Base-by-base conservation (phyloP, 306 rosid species). In the Medicago ruthenica region DNA sequence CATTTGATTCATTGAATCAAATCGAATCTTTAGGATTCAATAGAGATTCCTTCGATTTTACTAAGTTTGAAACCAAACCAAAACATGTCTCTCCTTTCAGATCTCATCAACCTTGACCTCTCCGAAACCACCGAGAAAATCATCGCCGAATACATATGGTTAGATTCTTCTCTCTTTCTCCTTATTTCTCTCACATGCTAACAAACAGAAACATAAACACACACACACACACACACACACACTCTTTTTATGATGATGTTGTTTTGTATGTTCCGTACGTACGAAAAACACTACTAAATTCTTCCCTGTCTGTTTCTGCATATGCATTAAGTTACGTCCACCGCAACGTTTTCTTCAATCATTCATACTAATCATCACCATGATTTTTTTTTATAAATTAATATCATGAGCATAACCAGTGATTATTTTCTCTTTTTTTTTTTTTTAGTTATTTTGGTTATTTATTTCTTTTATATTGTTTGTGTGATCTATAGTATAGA, bases 71-170 rank as follows among this genome's bases (percentile, higher is more conserved):
- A 31, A 15, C 72, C 41, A 2, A 7, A 40, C 9, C 51, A 51
- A 51, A 17, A 45, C n/a, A 80, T 88, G 92, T 70, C 93, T 37
- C 73, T 79, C 8, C 90, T 89, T 15, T 81, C 93, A 71, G 90
- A 86, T 85, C 89, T 89, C 55, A 15, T 89, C 77, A 89, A 89
- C 74, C 90, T 87, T 37, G 22, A 87, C 81, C 85, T 87, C 85
- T 84, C 90, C 3, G 85, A 80, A 2, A 10, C 67, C 72, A 79
- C 93, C 0, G 85, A 86, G 66, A 89, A 89, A 78, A 21, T 89
- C 10, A 89, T 89, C 54, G 93, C 93, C 2, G 93, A 89, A 82
- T 89, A 89, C 78, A 85, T 89, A 79, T 89, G 93, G 93, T 88
- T 9, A 18, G 87, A 45, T 36, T 63, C 66, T 66, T 36, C 12